Evolutionary conservation across 2,329 filamentous ascomycete species (phyloP), one percentile per base, ranked within the genome.

Genomic region (Talaromyces sp.): DNA sequence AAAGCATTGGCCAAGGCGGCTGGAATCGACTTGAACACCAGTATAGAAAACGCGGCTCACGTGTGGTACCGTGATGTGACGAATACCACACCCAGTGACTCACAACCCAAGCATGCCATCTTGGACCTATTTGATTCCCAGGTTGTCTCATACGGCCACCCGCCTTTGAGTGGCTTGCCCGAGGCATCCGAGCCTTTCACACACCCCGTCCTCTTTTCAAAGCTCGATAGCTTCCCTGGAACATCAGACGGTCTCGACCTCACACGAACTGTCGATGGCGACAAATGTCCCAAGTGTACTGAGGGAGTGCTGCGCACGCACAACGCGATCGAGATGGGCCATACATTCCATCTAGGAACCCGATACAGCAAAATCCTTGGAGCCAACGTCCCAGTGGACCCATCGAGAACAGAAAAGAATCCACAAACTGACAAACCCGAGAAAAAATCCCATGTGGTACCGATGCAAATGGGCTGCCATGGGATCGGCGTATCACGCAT

Each of bases 401-500:
- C 66, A 32, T 64, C 65, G 10, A 63, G 63, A 62, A 52, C 64
- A 56, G 52, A 31, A 29, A 60, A 65, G 21, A 56, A 64, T 10
- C 54, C 56, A 24, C 19, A 65, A 38, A 50, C 58, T n/a, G 63
- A 68, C 52, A 66, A 14, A 35, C 1, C 56, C 29, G 61, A 67
- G 17, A 67, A 72, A 54, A 31, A 54, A 26, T 64, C 69, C 53
- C 68, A 75, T 17, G 72, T 73, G 9, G 80, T 85, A 0, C 80
- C 86, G 0, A 82, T 96, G 69, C 86, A 96, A 65, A 99, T 99
- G 94, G 94, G 94, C 59, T 99, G 94, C 72, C 91, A 97, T 70
- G 94, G 94, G 0, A 95, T 99, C 63, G 94, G 94, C 1, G 86
- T 99, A 19, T 96, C 92, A 5, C 88, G 94, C 51, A 87, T 99